These are phyloP conservation scores for Panaeolus cyanescens DNA, from an alignment of 768 basidiomycete genomes.

Conservation along the genomic window DNA sequence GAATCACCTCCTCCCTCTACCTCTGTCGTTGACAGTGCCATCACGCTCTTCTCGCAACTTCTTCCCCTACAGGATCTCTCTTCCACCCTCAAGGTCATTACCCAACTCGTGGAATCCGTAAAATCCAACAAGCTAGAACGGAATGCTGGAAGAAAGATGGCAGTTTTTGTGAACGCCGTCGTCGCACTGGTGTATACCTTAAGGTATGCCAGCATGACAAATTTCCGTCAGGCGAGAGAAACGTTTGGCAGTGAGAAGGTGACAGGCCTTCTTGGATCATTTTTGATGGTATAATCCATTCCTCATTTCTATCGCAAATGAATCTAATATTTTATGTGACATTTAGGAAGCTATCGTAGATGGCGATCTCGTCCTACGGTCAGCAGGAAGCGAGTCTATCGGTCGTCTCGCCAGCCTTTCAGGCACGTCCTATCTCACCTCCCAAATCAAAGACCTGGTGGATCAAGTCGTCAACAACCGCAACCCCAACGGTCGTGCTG, in stretches of 20 bases:
- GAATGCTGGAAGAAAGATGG: conserved; percentile 85
- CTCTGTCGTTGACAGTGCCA: conserved; percentile 83
- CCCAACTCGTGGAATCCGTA: conserved; percentile 62
- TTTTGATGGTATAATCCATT: conserved; percentile 66
- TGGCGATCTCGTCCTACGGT: conserved; percentile 74
- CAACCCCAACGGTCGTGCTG: conserved; percentile 89
- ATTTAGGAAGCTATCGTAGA: conserved; percentile 78
- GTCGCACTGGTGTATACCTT: conserved; percentile 75
- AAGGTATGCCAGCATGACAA: conserved; percentile 50
- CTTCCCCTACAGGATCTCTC: conserved; percentile 76
- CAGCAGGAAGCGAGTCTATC: conserved; percentile 83
- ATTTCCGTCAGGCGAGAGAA: conserved; percentile 63
- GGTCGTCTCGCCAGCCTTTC: conserved; percentile 85
- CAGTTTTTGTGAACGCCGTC: conserved; percentile 78
- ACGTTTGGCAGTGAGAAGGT: conserved; percentile 68
- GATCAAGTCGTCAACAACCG: conserved; percentile 95
- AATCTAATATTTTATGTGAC: conserved; percentile 5
- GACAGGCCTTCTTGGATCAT: conserved; percentile 59
- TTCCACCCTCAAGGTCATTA: conserved; percentile 54
- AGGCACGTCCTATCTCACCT: conserved; percentile 81
- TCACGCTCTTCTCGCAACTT: conserved; percentile 82
- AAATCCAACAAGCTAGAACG: conserved; percentile 81
- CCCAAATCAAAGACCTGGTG: conserved; percentile 87
- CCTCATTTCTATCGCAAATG: conserved; percentile 1
- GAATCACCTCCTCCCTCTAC: conserved; percentile 79